These are phyloP conservation scores for Henningerozyma blattae DNA, from an alignment of 805 yeast genomes.

Conservation along the genomic window DNA sequence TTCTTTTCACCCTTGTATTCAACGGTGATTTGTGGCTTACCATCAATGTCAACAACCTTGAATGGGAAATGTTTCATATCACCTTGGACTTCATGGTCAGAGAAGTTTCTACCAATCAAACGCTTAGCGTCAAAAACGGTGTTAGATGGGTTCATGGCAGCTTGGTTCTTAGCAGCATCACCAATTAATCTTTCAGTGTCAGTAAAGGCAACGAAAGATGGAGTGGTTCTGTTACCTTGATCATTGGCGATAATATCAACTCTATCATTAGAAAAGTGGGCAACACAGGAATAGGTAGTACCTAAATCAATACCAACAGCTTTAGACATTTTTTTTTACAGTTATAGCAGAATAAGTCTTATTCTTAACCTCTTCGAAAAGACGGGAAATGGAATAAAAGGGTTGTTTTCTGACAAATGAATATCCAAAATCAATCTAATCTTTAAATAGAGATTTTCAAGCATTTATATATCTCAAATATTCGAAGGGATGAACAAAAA, in stretches of 20 bases:
- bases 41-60: slow-evolving; percentile 62
- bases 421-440: background rate
- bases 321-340: slow-evolving; percentile 1
- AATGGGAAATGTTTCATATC: slow-evolving; percentile 75
- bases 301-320: slow-evolving; percentile 65
- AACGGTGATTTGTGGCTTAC: slow-evolving; percentile 81
- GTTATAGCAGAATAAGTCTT: background rate
- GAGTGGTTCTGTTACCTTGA: slow-evolving; percentile 94
- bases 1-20: slow-evolving; percentile 82
- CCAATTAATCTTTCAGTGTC: slow-evolving; percentile 92
- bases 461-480: background rate
- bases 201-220: slow-evolving; percentile 93
- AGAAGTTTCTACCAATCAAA: slow-evolving; percentile 64
- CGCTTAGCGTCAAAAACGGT: slow-evolving; percentile 95
- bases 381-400: background rate
- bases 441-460: background rate
- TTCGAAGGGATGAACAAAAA: background rate
- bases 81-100: slow-evolving; percentile 45
- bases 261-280: slow-evolving; percentile 71
- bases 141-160: slow-evolving; percentile 90
- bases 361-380: background rate
- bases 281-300: slow-evolving; percentile 50
- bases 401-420: background rate
- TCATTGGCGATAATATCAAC: slow-evolving; percentile 40
- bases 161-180: slow-evolving; percentile 98